Evolutionary conservation across 2,329 filamentous ascomycete species (phyloP).

Genomic region (Penicillium sp.): DNA sequence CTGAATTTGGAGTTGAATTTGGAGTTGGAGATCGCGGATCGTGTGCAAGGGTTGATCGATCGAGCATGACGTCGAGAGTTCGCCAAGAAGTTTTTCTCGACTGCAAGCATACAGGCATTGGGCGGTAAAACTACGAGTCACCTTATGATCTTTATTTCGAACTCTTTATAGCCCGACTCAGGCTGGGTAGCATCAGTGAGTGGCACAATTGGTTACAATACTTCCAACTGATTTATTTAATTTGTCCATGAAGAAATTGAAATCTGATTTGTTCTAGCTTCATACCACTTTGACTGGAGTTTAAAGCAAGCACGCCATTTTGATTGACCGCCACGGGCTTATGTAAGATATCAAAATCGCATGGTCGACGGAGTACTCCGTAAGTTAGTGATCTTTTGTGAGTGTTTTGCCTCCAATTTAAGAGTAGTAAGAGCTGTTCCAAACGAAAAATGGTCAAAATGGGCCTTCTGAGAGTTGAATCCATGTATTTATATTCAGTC

Average conservation of each 20-base stretch:
- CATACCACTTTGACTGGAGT: too few relatives aligned
- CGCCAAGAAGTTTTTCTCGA: conserved; percentile 19
- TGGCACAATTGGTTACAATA: background rate
- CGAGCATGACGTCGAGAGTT: conserved; percentile 22
- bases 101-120: background rate
- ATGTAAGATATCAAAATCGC: background rate
- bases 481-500: background rate
- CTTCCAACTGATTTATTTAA: too few relatives aligned
- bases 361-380: background rate
- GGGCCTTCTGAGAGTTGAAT: too few relatives aligned
- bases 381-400: background rate
- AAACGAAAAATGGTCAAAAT: too few relatives aligned
- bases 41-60: conserved; percentile 12
- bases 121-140: conserved; percentile 13
- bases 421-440: background rate
- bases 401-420: background rate
- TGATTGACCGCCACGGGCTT: background rate
- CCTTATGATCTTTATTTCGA: background rate
- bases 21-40: conserved; percentile 3
- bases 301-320: background rate
- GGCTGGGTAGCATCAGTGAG: background rate
- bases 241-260: too few relatives aligned
- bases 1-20: background rate
- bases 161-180: background rate
- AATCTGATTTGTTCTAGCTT: too few relatives aligned